phyloP scores from a whole-genome alignment of 305 asterid species.

The Solanum hybrid region DNA sequence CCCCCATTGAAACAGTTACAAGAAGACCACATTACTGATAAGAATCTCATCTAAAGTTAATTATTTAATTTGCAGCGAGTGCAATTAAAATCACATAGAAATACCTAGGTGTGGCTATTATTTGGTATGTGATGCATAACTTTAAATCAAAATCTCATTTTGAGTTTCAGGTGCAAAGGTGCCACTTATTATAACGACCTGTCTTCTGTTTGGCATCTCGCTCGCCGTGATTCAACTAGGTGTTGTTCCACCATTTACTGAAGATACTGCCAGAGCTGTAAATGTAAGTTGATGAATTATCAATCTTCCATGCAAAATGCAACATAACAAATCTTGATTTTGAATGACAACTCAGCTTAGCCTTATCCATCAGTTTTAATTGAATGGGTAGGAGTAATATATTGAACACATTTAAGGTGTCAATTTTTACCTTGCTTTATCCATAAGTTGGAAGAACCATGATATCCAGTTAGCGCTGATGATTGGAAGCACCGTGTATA shows the following conservation, averaged over 20 bases:
- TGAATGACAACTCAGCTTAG: neutral
- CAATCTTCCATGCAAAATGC: neutral
- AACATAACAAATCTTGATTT: neutral
- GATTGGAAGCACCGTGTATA: neutral
- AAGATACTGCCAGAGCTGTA: slow-evolving; percentile 72
- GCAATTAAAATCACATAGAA: neutral
- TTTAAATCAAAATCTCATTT: neutral
- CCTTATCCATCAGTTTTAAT: neutral
- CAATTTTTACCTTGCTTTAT: neutral
- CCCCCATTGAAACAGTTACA: neutral
- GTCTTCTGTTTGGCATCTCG: slow-evolving; percentile 39
- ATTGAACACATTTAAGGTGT: neutral
- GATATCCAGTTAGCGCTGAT: neutral
- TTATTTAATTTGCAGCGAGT: neutral
- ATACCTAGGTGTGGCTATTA: neutral
- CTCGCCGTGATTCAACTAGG: slow-evolving; percentile 43
- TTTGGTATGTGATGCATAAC: neutral
- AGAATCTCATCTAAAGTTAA: neutral
- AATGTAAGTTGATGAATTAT: slow-evolving; percentile 41
- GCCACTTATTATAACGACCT: slow-evolving; percentile 39
- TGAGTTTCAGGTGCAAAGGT: slow-evolving; percentile 47
- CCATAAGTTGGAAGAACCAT: neutral
- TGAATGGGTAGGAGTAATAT: neutral
- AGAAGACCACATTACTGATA: neutral
- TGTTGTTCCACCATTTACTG: slow-evolving; percentile 59